These are phyloP conservation scores for Mycena sp. DNA, from an alignment of 1,284 basidiomycete genomes.

Conservation along the genomic window DNA sequence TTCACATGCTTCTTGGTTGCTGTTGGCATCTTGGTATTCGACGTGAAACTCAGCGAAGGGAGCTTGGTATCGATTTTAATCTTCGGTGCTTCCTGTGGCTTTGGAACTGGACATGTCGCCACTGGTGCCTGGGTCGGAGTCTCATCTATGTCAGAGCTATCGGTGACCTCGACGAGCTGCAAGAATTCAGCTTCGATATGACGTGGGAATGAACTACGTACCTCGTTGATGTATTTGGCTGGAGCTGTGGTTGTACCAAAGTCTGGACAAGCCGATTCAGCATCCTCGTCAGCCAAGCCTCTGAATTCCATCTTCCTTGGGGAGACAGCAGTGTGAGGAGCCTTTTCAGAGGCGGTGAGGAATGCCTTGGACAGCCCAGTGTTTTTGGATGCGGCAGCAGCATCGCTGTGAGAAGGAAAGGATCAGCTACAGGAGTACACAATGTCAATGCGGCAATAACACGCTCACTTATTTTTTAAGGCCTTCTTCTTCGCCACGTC, in stretches of 20 bases:
- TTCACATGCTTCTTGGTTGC: neutral
- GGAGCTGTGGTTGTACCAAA: neutral
- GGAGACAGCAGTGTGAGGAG: neutral
- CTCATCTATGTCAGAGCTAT: neutral
- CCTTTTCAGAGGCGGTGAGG: neutral
- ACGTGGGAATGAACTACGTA: neutral
- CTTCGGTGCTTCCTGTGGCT: neutral
- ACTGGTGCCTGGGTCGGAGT: neutral
- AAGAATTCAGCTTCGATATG: neutral
- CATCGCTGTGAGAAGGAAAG: neutral
- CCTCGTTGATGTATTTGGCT: neutral
- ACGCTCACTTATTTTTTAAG: neutral
- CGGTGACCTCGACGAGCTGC: neutral
- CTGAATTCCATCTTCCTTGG: neutral
- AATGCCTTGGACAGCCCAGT: neutral
- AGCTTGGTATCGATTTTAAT: neutral
- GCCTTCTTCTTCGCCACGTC: neutral
- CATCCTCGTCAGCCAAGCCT: slow-evolving; percentile 2
- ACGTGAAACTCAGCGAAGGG: neutral
- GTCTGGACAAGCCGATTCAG: neutral
- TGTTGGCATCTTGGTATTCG: neutral
- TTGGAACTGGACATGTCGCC: neutral
- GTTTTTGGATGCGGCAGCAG: slow-evolving; percentile 1
- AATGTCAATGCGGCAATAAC: slow-evolving; percentile 1
- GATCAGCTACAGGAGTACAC: neutral